phyloP scores from a whole-genome alignment of 1,139 yeast species.

The Saccharomyces hybrid region DNA sequence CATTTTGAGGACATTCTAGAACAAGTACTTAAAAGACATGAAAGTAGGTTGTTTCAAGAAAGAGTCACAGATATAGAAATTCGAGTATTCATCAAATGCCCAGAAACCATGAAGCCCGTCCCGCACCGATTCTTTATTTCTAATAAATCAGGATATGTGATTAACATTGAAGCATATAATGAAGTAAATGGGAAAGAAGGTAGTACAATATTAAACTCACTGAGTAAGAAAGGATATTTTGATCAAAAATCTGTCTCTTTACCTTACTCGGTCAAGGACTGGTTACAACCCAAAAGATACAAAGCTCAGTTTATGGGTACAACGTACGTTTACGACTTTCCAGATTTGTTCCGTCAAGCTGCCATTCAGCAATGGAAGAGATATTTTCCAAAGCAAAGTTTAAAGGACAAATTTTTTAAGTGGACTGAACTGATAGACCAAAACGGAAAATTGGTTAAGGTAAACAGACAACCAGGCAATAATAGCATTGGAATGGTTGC shows the following conservation, averaged over 20 bases:
- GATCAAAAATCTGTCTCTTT: constrained; percentile 83
- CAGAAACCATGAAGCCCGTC: constrained; percentile 73
- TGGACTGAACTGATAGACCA: constrained; percentile 75
- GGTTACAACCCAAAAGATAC: too few species aligned
- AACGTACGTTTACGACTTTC: too few species aligned
- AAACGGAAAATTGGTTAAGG: constrained; percentile 75
- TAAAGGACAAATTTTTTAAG: constrained; percentile 44
- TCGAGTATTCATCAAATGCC: constrained; percentile 85
- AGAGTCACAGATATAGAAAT: constrained; percentile 95
- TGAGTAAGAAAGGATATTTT: constrained; percentile 40
- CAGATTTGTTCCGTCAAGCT: background rate
- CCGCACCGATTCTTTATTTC: constrained; percentile 91
- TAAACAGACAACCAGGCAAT: constrained; percentile 92
- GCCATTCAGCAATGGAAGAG: background rate
- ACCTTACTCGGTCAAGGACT: too few species aligned
- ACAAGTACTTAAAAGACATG: constrained; percentile 90
- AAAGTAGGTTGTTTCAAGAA: constrained; percentile 90
- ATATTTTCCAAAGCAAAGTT: background rate
- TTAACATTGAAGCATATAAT: constrained; percentile 83
- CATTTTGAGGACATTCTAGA: constrained; percentile 96
- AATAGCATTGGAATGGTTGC: constrained; percentile 97
- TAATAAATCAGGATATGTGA: constrained; percentile 92
- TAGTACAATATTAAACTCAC: constrained; percentile 88
- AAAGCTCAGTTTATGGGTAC: too few species aligned
- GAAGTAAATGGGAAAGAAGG: constrained; percentile 84